Base-by-base conservation (phyloP, 2,329 filamentous ascomycete genomes). In the Alternaria sp. region DNA sequence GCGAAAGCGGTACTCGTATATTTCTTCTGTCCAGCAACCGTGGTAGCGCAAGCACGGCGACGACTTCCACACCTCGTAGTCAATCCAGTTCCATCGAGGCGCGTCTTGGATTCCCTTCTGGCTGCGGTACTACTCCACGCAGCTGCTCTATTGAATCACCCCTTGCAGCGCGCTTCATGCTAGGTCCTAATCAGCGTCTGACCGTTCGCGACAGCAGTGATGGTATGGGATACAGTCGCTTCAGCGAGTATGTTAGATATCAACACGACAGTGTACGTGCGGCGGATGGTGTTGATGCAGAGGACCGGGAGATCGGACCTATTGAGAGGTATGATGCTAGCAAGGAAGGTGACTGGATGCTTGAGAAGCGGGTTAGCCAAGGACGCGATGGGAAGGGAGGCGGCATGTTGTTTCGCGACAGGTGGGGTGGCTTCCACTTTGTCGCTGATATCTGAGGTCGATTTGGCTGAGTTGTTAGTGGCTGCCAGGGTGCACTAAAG, bases 361-460 rank as follows among this genome's bases (percentile, higher is more conserved):
- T 71, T 32, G 66, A 66, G 57, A 62, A 58, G 55, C 48, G 64
- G 46, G 44, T 70, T 8, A 66, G 63, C 52, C 28, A 48, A 6
- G 59, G 58, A 2, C 36, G 59, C 8, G 56, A 61, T 36, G 60
- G 62, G 11, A 50, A 55, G 22, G 58, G 60, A 7, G 56, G 62
- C 6, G 66, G 68, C 3, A 69, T 66, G 64, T 16, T 73, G 57
- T 73, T 65, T 27, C 49, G 60, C 9, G 62, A 70, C 34, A 45
- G 57, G 11, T 53, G 51, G 34, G 67, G 64, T 16, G 54, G 60
- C 0, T 71, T 63, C 40, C 62, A 68, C 25, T 66, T 68, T 54
- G 64, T 71, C 0, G 28, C 48, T 34, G 66, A 70, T 52, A 36
- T 71, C 14, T 71, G 44, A 27, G 30, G 5, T 14, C 16, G 25